These are phyloP conservation scores for Talaromyces thailandensis DNA, from an alignment of 495 filamentous ascomycete species.

Conservation along the genomic window DNA sequence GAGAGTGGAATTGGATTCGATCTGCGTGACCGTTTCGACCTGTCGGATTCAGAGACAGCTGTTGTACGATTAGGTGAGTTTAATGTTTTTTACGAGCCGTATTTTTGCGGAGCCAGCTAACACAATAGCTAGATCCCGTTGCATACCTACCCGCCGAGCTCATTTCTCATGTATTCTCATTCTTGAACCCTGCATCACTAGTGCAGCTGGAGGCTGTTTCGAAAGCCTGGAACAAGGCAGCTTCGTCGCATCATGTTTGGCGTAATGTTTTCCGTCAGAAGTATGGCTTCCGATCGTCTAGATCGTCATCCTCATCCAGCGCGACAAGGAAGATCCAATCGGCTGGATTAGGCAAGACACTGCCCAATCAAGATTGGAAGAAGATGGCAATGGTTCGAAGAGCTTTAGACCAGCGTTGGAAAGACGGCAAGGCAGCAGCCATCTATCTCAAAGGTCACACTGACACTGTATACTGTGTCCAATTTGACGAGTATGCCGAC, in stretches of 20 bases:
- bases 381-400: slow-evolving; percentile 68
- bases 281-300: slow-evolving; percentile 28
- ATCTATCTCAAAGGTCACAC: slow-evolving; percentile 87
- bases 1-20: slow-evolving; percentile 78
- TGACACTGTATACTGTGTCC: slow-evolving; percentile 94
- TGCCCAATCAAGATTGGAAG: slow-evolving; percentile 68
- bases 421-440: slow-evolving; percentile 61
- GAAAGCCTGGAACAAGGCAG: slow-evolving; percentile 50
- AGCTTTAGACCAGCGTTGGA: slow-evolving; percentile 72
- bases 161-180: slow-evolving; percentile 59
- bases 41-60: slow-evolving; percentile 33
- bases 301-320: slow-evolving; percentile 17
- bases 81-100: slow-evolving; percentile 11
- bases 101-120: slow-evolving; percentile 19
- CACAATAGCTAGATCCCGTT: slow-evolving; percentile 53
- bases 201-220: slow-evolving; percentile 54
- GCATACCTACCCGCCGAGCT: slow-evolving; percentile 61
- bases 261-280: slow-evolving; percentile 62
- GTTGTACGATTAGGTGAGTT: slow-evolving; percentile 31
- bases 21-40: slow-evolving; percentile 40
- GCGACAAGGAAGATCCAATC: slow-evolving; percentile 29
- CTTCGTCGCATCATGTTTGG: slow-evolving; percentile 65
- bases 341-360: slow-evolving; percentile 40
- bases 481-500: slow-evolving; percentile 81
- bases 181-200: slow-evolving; percentile 61